Conservation (phyloP, 768 basidiomycete species). For the Coprinopsis marcescibilis region DNA sequence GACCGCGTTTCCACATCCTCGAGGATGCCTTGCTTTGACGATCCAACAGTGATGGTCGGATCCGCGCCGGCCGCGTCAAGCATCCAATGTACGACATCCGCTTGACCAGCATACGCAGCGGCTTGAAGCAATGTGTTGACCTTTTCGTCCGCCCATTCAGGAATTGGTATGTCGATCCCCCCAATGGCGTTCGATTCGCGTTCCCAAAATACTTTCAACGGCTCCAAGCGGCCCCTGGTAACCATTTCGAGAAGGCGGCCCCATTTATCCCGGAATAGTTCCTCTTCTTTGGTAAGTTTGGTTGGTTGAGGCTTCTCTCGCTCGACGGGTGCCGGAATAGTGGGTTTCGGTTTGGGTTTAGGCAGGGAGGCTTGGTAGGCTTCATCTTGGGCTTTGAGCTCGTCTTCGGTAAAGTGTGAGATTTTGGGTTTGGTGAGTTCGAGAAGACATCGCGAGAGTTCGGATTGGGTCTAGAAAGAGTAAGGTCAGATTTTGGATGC, state of each 20-base stretch:
- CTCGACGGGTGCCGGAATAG: slow-evolving; percentile 26
- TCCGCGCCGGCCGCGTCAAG: slow-evolving; percentile 73
- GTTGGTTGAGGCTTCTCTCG: slow-evolving; percentile 44
- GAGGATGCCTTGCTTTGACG: slow-evolving; percentile 15
- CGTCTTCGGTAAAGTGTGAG: slow-evolving; percentile 82
- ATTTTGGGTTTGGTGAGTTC: slow-evolving; percentile 84
- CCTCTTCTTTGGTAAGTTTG: slow-evolving; percentile 78
- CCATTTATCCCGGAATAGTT: slow-evolving; percentile 75
- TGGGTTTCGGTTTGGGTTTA: slow-evolving; percentile 58
- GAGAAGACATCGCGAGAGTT: slow-evolving; percentile 77
- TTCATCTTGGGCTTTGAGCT: slow-evolving; percentile 80
- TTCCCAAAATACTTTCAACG: slow-evolving; percentile 75
- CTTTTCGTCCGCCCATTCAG: slow-evolving; percentile 63
- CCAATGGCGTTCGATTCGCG: slow-evolving; percentile 58
- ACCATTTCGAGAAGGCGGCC: slow-evolving; percentile 84
- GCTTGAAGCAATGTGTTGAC: slow-evolving; percentile 71
- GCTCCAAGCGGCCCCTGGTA: slow-evolving; percentile 75
- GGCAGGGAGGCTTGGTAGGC: slow-evolving; percentile 86
- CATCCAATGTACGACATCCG: slow-evolving; percentile 69
- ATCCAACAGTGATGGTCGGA: slow-evolving; percentile 66
- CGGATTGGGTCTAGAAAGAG: slow-evolving; percentile 71
- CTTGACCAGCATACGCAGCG: slow-evolving; percentile 67
- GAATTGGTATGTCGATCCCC: slow-evolving; percentile 56
- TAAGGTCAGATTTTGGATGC: background rate
- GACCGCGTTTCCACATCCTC: slow-evolving; percentile 22